A percentile compares a stretch with the other conserved stretches of the same genome.
These are phyloP conservation scores for Aschersonia sp. DNA, from an alignment of 2,329 filamentous ascomycete genomes.

Conservation along the genomic window DNA sequence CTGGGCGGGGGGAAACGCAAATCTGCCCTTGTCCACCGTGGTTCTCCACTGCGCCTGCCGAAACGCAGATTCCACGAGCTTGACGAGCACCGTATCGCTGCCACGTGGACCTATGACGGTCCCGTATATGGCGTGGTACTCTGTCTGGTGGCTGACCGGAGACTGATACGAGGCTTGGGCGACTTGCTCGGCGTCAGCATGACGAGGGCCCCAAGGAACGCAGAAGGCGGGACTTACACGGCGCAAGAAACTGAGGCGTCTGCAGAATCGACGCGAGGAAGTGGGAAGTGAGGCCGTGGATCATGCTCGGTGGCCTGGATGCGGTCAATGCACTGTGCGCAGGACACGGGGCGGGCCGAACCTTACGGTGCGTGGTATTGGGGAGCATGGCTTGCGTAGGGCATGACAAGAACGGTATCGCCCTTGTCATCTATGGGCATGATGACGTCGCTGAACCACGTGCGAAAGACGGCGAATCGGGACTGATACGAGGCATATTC, in stretches of 20 bases:
- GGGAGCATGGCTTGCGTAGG: conserved; percentile 7
- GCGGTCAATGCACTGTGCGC: background rate
- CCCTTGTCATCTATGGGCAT: conserved; percentile 6
- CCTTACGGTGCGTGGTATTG: conserved; percentile 7
- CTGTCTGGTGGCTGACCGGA: conserved; percentile 11
- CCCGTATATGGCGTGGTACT: conserved; percentile 16
- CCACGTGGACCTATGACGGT: conserved; percentile 14
- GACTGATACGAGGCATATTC: conserved; percentile 9
- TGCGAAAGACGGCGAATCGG: conserved; percentile 13
- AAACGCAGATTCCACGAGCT: conserved; percentile 14
- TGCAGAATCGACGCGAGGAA: conserved; percentile 15
- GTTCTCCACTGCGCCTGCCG: conserved; percentile 13
- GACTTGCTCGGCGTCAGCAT: conserved; percentile 9
- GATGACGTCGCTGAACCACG: conserved; percentile 18
- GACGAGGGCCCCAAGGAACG: background rate
- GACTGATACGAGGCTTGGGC: conserved; percentile 16
- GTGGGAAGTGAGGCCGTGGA: conserved; percentile 12
- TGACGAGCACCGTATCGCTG: conserved; percentile 12
- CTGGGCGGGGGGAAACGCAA: conserved; percentile 12
- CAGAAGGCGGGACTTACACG: conserved; percentile 15
- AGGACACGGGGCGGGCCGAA: background rate
- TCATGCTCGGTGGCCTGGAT: conserved; percentile 2
- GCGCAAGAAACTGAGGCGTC: conserved; percentile 16
- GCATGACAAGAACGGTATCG: conserved; percentile 11
- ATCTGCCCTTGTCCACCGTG: conserved; percentile 13